Conservation (phyloP, 768 basidiomycete species). For the Nevesoporus exiguus region DNA sequence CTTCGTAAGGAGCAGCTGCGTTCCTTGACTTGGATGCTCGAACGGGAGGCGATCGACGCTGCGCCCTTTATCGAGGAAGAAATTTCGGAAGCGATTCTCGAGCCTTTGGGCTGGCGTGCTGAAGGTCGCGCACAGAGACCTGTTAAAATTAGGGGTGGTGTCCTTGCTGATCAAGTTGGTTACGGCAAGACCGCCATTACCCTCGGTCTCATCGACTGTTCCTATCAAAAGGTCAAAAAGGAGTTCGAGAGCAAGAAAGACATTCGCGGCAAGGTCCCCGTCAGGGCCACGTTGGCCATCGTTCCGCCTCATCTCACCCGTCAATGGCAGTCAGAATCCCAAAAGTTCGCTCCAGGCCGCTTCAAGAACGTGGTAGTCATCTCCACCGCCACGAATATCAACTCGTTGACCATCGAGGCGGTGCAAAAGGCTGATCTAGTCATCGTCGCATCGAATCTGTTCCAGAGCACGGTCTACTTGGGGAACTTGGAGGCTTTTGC, state of each 20-base stretch:
- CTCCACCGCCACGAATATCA: slow-evolving; percentile 66
- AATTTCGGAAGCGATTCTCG: slow-evolving; percentile 84
- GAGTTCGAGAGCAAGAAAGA: slow-evolving; percentile 53
- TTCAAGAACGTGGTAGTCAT: slow-evolving; percentile 57
- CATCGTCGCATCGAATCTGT: slow-evolving; percentile 82
- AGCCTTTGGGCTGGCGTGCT: slow-evolving; percentile 89
- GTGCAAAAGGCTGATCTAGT: slow-evolving; percentile 82
- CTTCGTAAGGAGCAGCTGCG: slow-evolving; percentile 86
- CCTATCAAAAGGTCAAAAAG: slow-evolving; percentile 49
- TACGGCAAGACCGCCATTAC: slow-evolving; percentile 98
- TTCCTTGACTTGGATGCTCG: slow-evolving; percentile 90
- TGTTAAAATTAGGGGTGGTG: slow-evolving; percentile 77
- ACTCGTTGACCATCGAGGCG: slow-evolving; percentile 66
- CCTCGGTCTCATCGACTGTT: slow-evolving; percentile 80
- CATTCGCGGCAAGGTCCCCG: slow-evolving; percentile 61
- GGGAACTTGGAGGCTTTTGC: slow-evolving; percentile 72
- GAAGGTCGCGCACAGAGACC: slow-evolving; percentile 84
- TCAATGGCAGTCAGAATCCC: slow-evolving; percentile 86
- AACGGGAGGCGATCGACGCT: slow-evolving; percentile 62
- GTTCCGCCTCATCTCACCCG: slow-evolving; percentile 88
- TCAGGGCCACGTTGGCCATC: slow-evolving; percentile 77
- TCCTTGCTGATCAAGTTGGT: slow-evolving; percentile 93
- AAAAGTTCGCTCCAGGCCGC: slow-evolving; percentile 62
- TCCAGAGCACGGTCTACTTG: slow-evolving; percentile 72
- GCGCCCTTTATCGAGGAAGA: slow-evolving; percentile 89